A percentile compares a stretch with the other conserved stretches of the same genome.
Evolutionary conservation across 805 yeast species (phyloP).

Genomic region (Sugiyamaella smithiae): DNA sequence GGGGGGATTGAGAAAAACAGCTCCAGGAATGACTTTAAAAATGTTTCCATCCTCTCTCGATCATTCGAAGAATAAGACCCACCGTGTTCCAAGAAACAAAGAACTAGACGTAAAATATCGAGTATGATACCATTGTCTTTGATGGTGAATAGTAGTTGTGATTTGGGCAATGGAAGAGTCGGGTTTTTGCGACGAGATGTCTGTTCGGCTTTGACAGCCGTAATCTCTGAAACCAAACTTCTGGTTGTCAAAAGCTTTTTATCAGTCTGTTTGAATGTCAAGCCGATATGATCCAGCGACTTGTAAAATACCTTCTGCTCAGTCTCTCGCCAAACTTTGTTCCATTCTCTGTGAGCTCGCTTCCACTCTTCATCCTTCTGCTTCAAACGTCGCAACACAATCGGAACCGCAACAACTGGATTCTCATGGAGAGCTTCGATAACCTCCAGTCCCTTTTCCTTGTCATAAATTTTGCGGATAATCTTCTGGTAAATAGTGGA

Average conservation of each 20-base stretch:
- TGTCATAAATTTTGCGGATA: conserved; percentile 86
- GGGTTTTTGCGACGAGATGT: conserved; percentile 77
- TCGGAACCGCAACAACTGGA: conserved; percentile 93
- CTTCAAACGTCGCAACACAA: conserved; percentile 85
- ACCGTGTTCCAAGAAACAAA: conserved; percentile 61
- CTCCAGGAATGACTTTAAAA: conserved; percentile 66
- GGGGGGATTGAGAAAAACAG: conserved; percentile 58
- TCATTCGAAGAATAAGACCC: conserved; percentile 78
- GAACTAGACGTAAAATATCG: conserved; percentile 69
- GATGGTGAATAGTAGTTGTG: conserved; percentile 61
- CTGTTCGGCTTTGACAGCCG: conserved; percentile 89
- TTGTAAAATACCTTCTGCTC: conserved; percentile 93
- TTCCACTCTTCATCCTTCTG: conserved; percentile 99
- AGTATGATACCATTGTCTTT: conserved; percentile 63
- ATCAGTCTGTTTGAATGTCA: conserved; percentile 95
- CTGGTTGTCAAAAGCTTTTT: conserved; percentile 87
- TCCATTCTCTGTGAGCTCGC: conserved; percentile 97
- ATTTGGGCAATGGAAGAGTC: conserved; percentile 80
- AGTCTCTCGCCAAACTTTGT: conserved; percentile 97
- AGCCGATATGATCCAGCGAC: conserved; percentile 90
- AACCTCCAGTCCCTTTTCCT: conserved; percentile 93
- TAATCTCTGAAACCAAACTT: conserved; percentile 85
- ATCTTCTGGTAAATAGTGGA: conserved; percentile 95
- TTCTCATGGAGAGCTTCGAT: conserved; percentile 93
- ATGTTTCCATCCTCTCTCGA: conserved; percentile 69